These are phyloP conservation scores for Phytophthora hybrid DNA, from an alignment of 352 stramenopile genomes.

Conservation along the genomic window DNA sequence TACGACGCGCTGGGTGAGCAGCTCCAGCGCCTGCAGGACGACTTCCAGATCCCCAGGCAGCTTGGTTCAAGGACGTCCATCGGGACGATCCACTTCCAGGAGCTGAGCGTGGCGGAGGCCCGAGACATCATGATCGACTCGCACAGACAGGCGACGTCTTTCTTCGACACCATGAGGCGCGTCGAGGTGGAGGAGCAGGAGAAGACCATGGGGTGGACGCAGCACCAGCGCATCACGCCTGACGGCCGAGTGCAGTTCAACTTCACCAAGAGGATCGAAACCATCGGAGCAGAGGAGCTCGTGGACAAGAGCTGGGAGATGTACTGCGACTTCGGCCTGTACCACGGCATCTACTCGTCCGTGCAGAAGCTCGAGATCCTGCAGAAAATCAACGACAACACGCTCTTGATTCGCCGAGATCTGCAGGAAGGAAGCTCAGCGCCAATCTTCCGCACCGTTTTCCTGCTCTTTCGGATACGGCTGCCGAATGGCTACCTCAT, in stretches of 20 bases:
- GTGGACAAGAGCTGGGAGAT: conserved; percentile 84
- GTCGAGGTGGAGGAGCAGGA: conserved; percentile 37
- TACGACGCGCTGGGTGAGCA: conserved; percentile 79
- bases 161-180: conserved; percentile 68
- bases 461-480: conserved; percentile 74
- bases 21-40: conserved; percentile 67
- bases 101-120: conserved; percentile 54
- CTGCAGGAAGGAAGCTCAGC: conserved; percentile 66
- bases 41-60: conserved; percentile 63
- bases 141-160: conserved; percentile 71
- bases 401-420: conserved; percentile 75
- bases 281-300: conserved; percentile 68
- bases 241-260: conserved; percentile 82
- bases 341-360: conserved; percentile 80
- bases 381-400: conserved; percentile 82
- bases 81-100: conserved; percentile 70
- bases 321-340: conserved; percentile 82
- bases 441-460: conserved; percentile 81
- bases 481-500: conserved; percentile 71
- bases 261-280: conserved; percentile 78
- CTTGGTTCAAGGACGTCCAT: conserved; percentile 50
- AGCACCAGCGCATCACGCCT: conserved; percentile 71
- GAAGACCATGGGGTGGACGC: conserved; percentile 86
- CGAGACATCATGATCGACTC: conserved; percentile 79
- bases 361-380: conserved; percentile 85